phyloP scores from a whole-genome alignment of 495 filamentous ascomycete genomes.

The Pseudoneurospora amorphoporcata region DNA sequence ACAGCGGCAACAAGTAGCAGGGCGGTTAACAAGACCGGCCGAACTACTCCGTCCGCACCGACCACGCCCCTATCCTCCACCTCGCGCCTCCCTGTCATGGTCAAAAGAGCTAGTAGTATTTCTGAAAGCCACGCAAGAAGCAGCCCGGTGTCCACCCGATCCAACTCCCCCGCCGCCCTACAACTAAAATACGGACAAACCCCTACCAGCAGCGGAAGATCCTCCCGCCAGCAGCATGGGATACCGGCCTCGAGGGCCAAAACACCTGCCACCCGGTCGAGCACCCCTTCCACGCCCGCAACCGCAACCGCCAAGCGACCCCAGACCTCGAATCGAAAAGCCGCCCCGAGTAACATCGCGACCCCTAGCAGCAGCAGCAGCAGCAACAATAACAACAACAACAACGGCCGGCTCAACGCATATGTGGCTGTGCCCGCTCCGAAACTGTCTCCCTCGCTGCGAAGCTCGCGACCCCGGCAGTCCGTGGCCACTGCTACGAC shows the following conservation, averaged over 20 bases:
- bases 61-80: slow-evolving; percentile 23
- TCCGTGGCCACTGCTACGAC: slow-evolving; percentile 67
- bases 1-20: slow-evolving; percentile 2
- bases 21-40: not conserved
- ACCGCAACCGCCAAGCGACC: slow-evolving; percentile 23
- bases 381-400: not conserved
- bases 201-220: slow-evolving; percentile 26
- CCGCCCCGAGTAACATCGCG: slow-evolving; percentile 19
- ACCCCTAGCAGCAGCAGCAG: slow-evolving; percentile 15
- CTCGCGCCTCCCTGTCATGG: slow-evolving; percentile 34
- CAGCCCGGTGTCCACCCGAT: slow-evolving; percentile 39
- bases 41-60: slow-evolving; percentile 19
- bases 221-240: slow-evolving; percentile 24
- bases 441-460: slow-evolving; percentile 56
- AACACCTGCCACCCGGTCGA: slow-evolving; percentile 24
- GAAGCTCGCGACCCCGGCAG: slow-evolving; percentile 73
- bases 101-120: slow-evolving; percentile 31
- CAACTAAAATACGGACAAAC: slow-evolving; percentile 22
- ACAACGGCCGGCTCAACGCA: slow-evolving; percentile 36
- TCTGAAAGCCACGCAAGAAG: slow-evolving; percentile 25
- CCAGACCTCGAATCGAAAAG: slow-evolving; percentile 21
- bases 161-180: slow-evolving; percentile 36
- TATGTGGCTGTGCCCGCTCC: slow-evolving; percentile 40
- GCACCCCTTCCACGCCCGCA: slow-evolving; percentile 20
- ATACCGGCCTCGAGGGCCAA: slow-evolving; percentile 15